Evolutionary conservation across 2,329 filamentous ascomycete species (phyloP).

Genomic region (Fusarium sp.): DNA sequence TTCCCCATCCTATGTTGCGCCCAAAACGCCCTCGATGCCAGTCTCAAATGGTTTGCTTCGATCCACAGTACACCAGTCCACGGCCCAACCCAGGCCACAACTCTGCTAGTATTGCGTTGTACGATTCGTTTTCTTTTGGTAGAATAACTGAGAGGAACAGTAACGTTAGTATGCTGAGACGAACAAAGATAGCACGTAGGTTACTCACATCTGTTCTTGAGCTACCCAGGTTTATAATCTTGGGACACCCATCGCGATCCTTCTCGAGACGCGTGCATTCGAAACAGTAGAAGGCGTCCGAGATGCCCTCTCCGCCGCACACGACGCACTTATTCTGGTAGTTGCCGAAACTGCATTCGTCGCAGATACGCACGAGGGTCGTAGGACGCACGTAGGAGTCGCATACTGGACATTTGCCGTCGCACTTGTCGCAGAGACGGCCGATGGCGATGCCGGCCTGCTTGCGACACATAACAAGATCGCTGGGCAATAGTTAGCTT

Average conservation of each 20-base stretch:
- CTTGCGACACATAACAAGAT: constrained; percentile 99
- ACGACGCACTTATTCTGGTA: constrained; percentile 99
- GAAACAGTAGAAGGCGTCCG: constrained; percentile 98
- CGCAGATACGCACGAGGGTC: constrained; percentile 96
- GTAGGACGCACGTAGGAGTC: constrained; percentile 98
- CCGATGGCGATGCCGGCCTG: constrained; percentile 97
- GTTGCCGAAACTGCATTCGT: constrained; percentile 99
- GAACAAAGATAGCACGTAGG: background rate
- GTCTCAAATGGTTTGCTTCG: constrained; percentile 23
- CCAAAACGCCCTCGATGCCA: constrained; percentile 41
- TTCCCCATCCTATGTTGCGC: constrained; percentile 31
- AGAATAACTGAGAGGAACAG: constrained; percentile 61
- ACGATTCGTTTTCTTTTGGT: constrained; percentile 75
- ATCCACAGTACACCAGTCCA: constrained; percentile 28
- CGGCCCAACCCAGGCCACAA: constrained; percentile 62
- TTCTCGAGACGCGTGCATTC: constrained; percentile 98
- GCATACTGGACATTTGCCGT: constrained; percentile 99
- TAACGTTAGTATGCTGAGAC: constrained; percentile 33
- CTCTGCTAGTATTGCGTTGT: constrained; percentile 63
- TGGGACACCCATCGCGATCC: constrained; percentile 95
- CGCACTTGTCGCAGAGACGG: constrained; percentile 99
- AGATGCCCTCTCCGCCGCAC: constrained; percentile 97
- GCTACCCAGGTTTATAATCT: constrained; percentile 98
- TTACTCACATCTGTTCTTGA: constrained; percentile 86
- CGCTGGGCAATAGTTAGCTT: constrained; percentile 62